Base-by-base conservation (phyloP, 345 rosid species). In the Populus davidiana region DNA sequence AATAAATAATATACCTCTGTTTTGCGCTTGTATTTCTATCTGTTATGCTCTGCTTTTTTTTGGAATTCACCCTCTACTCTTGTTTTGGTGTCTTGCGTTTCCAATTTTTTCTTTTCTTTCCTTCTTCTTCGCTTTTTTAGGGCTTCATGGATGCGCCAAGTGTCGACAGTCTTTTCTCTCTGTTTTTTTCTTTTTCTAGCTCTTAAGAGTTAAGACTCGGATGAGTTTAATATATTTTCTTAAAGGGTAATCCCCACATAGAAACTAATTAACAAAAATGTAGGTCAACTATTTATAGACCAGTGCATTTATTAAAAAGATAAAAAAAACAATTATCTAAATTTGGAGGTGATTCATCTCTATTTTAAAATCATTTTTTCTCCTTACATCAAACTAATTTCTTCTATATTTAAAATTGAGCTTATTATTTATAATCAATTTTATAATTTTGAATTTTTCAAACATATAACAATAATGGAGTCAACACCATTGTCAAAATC, bases 101-200 rank as follows among this genome's bases (percentile, higher is more conserved):
- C 69, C n/a, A 18, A 52, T 21, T 35, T 17, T 35, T 8, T 67
- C 70, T 35, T 14, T 65, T 31, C 69, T 31, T 21, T 77, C 73
- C 81, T 70, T 56, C 82, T 70, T 43, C 83, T 27, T 77, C 39
- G 80, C 75, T 59, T 36, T 31, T 43, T 54, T 59, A 74, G 82
- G 70, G 74, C 78, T 70, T 77, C 63, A 41, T 38, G 52, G 73
- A 52, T 35, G 75, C 73, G 90, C 86, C 91, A 89, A 78, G 89
- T 86, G 90, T 86, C 90, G 21, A 3, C 23, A 72, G 70, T 71
- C 79, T 18, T 43, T 66, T 20, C 63, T 47, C 64, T 12, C 14
- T 21, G 35, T 18, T 35, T 50, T 8, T 38, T 16, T n/a, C 35
- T 21, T 39, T 20, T 70, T 78, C 76, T 38, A 13, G 63, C 75